Percentiles rank a stretch among this genome's conserved stretches.
These are phyloP conservation scores for Naematelia encephala DNA, from an alignment of 768 basidiomycete genomes.

Conservation along the genomic window DNA sequence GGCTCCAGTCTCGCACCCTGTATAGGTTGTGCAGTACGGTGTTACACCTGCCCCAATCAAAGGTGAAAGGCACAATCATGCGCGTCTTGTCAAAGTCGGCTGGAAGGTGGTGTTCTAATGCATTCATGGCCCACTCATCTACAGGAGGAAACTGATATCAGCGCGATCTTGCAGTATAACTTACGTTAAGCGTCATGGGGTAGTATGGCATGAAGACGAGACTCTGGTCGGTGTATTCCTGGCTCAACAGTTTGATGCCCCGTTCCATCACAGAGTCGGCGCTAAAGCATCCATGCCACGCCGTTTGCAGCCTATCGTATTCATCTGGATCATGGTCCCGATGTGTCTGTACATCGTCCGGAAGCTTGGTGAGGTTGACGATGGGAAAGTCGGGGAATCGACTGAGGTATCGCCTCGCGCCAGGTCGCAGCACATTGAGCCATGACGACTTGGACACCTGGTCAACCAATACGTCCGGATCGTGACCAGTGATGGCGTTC, in stretches of 20 bases:
- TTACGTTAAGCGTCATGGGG: neutral
- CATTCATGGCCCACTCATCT: conserved; percentile 5
- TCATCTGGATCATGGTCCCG: conserved; percentile 13
- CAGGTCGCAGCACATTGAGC: conserved; percentile 13
- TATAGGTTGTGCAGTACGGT: conserved; percentile 17
- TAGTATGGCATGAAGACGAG: conserved; percentile 24
- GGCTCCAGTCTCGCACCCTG: conserved; percentile 15
- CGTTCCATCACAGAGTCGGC: conserved; percentile 25
- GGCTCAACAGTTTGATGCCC: conserved; percentile 11
- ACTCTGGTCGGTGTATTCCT: conserved; percentile 12
- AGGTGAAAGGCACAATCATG: conserved; percentile 28
- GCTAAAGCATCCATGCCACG: conserved; percentile 19
- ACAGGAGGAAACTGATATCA: conserved; percentile 2
- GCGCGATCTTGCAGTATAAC: neutral
- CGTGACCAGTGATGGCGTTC: conserved; percentile 2
- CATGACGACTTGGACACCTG: conserved; percentile 10
- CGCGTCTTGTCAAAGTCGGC: conserved; percentile 16
- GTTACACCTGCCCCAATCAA: conserved; percentile 26
- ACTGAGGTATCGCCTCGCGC: conserved; percentile 11
- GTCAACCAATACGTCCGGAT: conserved; percentile 13
- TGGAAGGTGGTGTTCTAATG: conserved; percentile 13
- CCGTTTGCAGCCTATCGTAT: conserved; percentile 8
- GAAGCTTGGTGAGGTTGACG: conserved; percentile 16
- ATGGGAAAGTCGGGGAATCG: conserved; percentile 9
- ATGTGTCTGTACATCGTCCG: conserved; percentile 14